A percentile compares a stretch with the other conserved stretches of the same genome.
Evolutionary conservation across 139 green algal species (phyloP).

Genomic region (Pseudopediastrum boryanum): DNA sequence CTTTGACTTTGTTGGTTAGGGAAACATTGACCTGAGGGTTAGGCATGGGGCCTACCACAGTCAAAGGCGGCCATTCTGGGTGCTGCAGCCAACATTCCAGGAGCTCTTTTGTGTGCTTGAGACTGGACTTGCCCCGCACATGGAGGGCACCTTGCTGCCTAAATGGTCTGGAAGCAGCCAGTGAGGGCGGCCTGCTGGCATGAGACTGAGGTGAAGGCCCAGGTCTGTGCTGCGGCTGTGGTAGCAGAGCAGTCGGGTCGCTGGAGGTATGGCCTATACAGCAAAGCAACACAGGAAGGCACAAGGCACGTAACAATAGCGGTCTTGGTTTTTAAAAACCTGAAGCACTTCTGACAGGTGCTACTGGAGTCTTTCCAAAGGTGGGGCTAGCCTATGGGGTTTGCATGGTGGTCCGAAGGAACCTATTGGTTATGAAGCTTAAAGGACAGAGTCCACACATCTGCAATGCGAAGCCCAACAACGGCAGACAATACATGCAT

Average conservation of each 20-base stretch:
- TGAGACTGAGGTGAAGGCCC: neutral
- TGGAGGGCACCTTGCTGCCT: constrained; percentile 11
- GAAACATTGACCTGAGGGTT: constrained; percentile 25
- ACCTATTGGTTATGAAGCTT: too few species aligned
- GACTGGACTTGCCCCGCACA: constrained; percentile 25
- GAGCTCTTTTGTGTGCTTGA: constrained; percentile 41
- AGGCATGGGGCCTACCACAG: constrained; percentile 31
- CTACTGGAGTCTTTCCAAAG: too few species aligned
- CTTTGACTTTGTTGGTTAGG: neutral
- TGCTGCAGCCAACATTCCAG: constrained; percentile 32
- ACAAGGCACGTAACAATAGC: too few species aligned
- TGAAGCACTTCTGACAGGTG: too few species aligned
- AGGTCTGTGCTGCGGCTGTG: neutral
- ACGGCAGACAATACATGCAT: too few species aligned
- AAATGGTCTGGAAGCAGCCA: neutral
- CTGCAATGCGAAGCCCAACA: too few species aligned
- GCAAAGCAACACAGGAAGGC: too few species aligned
- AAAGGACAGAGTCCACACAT: too few species aligned
- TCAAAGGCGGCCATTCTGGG: constrained; percentile 33
- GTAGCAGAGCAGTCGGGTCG: neutral
- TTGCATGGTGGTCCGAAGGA: too few species aligned
- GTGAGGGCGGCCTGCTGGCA: neutral
- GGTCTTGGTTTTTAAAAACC: too few species aligned
- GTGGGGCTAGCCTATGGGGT: too few species aligned
- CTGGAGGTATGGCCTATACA: constrained; percentile 11